Evolutionary conservation across 2,329 filamentous ascomycete genomes (phyloP), one percentile per base, ranked within the genome.

Genomic region (Chaetomiaceae sp.): DNA sequence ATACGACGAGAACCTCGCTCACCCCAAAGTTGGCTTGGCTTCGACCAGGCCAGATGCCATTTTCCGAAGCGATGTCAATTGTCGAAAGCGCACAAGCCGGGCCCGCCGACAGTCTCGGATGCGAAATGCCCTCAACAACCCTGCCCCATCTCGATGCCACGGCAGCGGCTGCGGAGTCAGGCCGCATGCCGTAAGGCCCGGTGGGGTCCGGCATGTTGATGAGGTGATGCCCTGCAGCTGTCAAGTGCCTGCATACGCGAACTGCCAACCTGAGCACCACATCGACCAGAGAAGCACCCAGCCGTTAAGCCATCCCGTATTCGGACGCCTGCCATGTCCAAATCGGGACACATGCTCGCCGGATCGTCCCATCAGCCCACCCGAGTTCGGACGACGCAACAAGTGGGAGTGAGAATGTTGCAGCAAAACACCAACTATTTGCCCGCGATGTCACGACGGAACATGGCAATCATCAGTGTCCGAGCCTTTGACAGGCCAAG

Each of bases 221-320:
- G n/a, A n/a, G 19, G 37, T 40, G 37, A 9, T 23, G 37, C 17
- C 37, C 37, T 40, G 37, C 37, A 40, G 31, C 44, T 43, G 44
- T 47, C 23, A 39, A 53, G 43, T 53, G 51, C 51, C 44, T 53
- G 51, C 51, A 53, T 53, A 53, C 44, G 44, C 51, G 51, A 52
- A 40, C 25, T 17, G 23, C 48, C 48, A 51, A 36, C 33, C 40
- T 51, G 48, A 29, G 17, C 25, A 36, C 22, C 29, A 23, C 48
- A 37, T 31, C 45, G 38, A 31, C 36, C 45, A 49, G 37, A 25
- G 34, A 44, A 19, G 33, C 31, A 38, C 11, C 25, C 39, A 51
- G 33, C 48, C 48, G 48, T 51, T 45, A 23, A 23, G 19, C 40
- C 39, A 55, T 47, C 31, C 48, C 39, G 20, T 17, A 52, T 52